A percentile compares a stretch with the other conserved stretches of the same genome.
Conservation (phyloP, 2,329 filamentous ascomycete species). For the Curvularia eragrostidis region DNA sequence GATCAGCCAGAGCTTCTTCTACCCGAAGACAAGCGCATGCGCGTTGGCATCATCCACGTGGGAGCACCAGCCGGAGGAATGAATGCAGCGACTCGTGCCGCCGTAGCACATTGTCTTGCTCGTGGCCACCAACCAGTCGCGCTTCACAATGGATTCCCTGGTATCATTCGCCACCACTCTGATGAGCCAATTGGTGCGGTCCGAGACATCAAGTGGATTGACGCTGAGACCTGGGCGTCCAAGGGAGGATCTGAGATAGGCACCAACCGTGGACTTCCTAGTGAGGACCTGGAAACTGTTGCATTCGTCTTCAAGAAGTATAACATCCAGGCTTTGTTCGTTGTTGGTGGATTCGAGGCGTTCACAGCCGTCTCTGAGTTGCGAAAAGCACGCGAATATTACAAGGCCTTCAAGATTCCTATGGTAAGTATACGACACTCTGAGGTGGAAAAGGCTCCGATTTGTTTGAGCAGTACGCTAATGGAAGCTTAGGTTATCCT, state of each 20-base stretch:
- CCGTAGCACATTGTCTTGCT: conserved; percentile 89
- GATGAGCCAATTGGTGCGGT: conserved; percentile 84
- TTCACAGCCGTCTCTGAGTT: conserved; percentile 92
- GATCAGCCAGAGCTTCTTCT: conserved; percentile 73
- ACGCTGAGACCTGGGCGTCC: conserved; percentile 94
- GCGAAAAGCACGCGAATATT: conserved; percentile 77
- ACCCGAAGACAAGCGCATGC: conserved; percentile 80
- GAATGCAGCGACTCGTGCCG: conserved; percentile 94
- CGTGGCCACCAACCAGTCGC: conserved; percentile 92
- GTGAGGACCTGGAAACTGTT: conserved; percentile 82
- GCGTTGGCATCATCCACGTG: conserved; percentile 94
- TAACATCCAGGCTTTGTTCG: conserved; percentile 88
- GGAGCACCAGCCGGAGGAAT: conserved; percentile 96
- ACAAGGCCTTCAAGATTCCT: conserved; percentile 87
- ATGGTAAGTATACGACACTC: conserved; percentile 57
- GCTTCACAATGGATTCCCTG: conserved; percentile 96
- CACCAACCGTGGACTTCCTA: conserved; percentile 91
- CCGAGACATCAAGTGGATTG: conserved; percentile 86
- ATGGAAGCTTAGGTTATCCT: conserved; percentile 71
- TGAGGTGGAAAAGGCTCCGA: no score
- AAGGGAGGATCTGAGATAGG: conserved; percentile 97
- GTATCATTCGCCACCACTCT: conserved; percentile 86
- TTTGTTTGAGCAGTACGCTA: conserved; percentile 7
- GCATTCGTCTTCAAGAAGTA: conserved; percentile 85
- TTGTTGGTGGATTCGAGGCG: conserved; percentile 94